Conservation (phyloP, 768 basidiomycete species). For the Xerocomellus amylosporus region DNA sequence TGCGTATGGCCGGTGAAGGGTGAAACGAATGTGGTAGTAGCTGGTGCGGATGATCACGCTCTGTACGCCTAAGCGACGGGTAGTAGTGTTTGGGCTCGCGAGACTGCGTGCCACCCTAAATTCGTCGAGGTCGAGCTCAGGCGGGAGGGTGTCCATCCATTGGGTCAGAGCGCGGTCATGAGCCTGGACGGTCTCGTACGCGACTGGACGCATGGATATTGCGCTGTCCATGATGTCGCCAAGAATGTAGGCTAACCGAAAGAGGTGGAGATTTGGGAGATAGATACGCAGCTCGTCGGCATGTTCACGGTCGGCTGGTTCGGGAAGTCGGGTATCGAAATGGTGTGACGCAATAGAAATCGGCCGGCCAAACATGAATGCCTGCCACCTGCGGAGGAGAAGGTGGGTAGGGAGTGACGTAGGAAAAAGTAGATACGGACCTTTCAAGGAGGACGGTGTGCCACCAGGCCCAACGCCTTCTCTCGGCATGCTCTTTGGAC, state of each 20-base stretch:
- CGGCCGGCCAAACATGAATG: constrained; percentile 83
- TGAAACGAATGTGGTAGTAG: constrained; percentile 81
- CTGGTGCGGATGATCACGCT: constrained; percentile 77
- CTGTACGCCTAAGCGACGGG: constrained; percentile 71
- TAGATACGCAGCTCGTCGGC: constrained; percentile 65
- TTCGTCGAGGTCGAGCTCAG: constrained; percentile 74
- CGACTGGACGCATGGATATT: constrained; percentile 74
- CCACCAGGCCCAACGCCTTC: constrained; percentile 90
- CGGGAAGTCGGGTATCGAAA: constrained; percentile 78
- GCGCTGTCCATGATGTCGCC: constrained; percentile 87
- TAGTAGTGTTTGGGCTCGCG: constrained; percentile 56
- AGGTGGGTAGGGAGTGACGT: constrained; percentile 4
- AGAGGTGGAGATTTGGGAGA: constrained; percentile 71
- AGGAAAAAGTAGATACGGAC: constrained; percentile 38
- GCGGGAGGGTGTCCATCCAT: constrained; percentile 77
- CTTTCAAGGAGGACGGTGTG: constrained; percentile 79
- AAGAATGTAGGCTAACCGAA: constrained; percentile 72
- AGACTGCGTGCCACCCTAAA: constrained; percentile 70
- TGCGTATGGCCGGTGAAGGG: constrained; percentile 78
- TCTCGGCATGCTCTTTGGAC: constrained; percentile 65
- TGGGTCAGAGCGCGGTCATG: constrained; percentile 69
- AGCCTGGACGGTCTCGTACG: constrained; percentile 68
- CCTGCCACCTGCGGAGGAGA: constrained; percentile 64
- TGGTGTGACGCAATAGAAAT: constrained; percentile 74
- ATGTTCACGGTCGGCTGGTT: constrained; percentile 47